A percentile compares a stretch with the other conserved stretches of the same genome.
Conservation (phyloP, 2,329 filamentous ascomycete genomes). For the Nannizziopsis arthrosporioides region DNA sequence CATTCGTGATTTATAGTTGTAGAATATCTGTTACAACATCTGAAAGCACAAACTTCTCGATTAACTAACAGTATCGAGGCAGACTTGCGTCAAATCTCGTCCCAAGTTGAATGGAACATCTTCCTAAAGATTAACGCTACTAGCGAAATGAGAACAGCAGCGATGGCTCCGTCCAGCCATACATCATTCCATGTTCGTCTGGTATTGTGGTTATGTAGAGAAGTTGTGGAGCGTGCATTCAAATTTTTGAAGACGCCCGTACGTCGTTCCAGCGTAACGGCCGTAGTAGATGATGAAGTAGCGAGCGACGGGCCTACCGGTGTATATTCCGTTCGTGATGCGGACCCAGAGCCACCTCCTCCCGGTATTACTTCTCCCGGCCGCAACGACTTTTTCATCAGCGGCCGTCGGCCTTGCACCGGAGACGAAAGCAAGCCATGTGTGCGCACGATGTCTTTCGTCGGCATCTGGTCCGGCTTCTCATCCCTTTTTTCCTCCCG, state of each 20-base stretch:
- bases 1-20: too few relatives aligned
- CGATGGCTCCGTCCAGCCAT: constrained; percentile 75
- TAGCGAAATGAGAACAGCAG: constrained; percentile 57
- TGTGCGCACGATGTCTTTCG: not conserved
- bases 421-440: too few relatives aligned
- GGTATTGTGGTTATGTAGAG: not conserved
- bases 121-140: constrained; percentile 54
- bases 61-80: too few relatives aligned
- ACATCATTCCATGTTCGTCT: constrained; percentile 39
- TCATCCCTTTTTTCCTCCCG: constrained; percentile 31
- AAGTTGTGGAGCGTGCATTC: not conserved
- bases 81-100: not conserved
- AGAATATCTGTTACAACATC: too few relatives aligned
- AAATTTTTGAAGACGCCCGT: not conserved
- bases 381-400: too few relatives aligned
- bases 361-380: not conserved
- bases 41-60: too few relatives aligned
- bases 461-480: not conserved
- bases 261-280: constrained; percentile 2
- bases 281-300: not conserved
- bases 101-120: constrained; percentile 12
- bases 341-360: constrained; percentile 1
- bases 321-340: not conserved
- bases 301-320: not conserved
- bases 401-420: too few relatives aligned